A percentile compares a stretch with the other conserved stretches of the same genome.
Conservation (phyloP, 164 flowering plant species). For the Kalanchoe fedtschenkoi region DNA sequence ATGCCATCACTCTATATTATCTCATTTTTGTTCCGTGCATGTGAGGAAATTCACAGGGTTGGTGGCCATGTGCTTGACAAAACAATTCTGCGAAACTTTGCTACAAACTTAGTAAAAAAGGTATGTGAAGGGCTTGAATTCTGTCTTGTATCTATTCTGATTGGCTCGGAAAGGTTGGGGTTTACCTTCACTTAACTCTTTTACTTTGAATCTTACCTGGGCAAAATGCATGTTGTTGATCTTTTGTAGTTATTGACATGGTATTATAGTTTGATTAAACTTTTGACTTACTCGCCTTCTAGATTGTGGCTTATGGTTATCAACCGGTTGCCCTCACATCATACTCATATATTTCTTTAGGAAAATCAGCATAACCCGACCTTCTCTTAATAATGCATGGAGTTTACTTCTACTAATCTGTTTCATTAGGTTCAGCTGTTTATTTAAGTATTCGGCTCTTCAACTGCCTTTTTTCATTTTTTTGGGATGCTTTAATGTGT, state of each 20-base stretch:
- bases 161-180: not conserved
- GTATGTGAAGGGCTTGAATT: conserved; percentile 21
- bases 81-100: conserved; percentile 61
- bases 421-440: no score
- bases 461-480: no score
- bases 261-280: not conserved
- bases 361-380: no score
- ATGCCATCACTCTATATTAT: conserved; percentile 80
- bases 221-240: not conserved
- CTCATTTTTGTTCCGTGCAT: conserved; percentile 71
- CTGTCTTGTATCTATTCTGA: not conserved
- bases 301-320: not conserved
- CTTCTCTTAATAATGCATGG: no score
- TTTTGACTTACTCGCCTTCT: no score
- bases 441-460: no score
- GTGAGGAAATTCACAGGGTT: conserved; percentile 83
- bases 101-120: conserved; percentile 57
- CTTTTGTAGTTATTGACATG: not conserved
- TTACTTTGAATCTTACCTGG: not conserved
- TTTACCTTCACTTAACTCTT: not conserved
- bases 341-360: not conserved
- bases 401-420: no score
- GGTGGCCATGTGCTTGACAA: conserved; percentile 97
- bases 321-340: not conserved
- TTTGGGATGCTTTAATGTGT: not conserved